Conservation (phyloP, 148 eudicot genomes). For the Polygonum aviculare region DNA sequence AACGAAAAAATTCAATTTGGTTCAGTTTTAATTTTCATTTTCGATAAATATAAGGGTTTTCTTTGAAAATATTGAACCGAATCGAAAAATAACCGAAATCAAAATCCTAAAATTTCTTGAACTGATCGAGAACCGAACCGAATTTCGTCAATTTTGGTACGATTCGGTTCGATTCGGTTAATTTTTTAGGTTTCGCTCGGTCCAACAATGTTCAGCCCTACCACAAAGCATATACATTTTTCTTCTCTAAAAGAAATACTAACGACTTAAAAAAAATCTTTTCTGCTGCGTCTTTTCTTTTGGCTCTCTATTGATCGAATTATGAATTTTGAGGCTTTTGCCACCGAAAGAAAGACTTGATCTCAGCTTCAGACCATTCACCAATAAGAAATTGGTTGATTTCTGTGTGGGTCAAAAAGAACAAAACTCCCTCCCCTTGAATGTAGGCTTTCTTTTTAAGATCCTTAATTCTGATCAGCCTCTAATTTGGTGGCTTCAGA, state of each 20-base stretch:
- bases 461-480: not conserved
- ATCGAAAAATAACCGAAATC: too few relatives aligned
- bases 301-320: not conserved
- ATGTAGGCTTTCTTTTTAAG: conserved; percentile 2
- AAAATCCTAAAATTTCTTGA: too few relatives aligned
- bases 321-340: not conserved
- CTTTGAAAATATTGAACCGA: too few relatives aligned
- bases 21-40: too few relatives aligned
- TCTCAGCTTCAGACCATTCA: not conserved
- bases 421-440: not conserved
- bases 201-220: too few relatives aligned
- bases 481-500: not conserved
- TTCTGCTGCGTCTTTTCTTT: not conserved
- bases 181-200: too few relatives aligned
- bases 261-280: not conserved
- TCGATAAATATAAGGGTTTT: too few relatives aligned
- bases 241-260: not conserved
- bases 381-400: not conserved
- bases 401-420: conserved; percentile 8
- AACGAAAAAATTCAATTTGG: too few relatives aligned
- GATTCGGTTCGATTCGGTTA: too few relatives aligned
- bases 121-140: too few relatives aligned
- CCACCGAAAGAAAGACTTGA: conserved; percentile 10
- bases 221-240: not conserved
- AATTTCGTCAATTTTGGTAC: too few relatives aligned